phyloP scores from a whole-genome alignment of 2,329 filamentous ascomycete genomes.

The Penicillium decumbens region DNA sequence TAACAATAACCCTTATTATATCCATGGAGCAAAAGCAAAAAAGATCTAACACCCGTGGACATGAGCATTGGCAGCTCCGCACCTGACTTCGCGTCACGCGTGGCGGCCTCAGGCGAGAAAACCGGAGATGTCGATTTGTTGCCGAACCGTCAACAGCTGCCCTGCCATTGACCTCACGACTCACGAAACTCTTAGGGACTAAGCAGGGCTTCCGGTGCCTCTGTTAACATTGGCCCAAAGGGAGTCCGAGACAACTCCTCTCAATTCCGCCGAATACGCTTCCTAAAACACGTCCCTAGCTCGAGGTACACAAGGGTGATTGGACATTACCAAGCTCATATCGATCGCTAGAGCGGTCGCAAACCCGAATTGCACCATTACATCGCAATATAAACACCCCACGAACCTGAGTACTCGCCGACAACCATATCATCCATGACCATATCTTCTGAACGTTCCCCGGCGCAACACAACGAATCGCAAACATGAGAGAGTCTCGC shows the following conservation, averaged over 20 bases:
- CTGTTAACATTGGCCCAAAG: neutral
- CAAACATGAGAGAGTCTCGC: conserved; percentile 33
- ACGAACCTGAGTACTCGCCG: neutral
- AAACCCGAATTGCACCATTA: neutral
- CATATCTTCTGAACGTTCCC: neutral
- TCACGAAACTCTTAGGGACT: neutral
- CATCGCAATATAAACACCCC: neutral
- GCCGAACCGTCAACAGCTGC: conserved; percentile 20
- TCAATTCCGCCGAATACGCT: neutral
- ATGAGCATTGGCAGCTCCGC: conserved; percentile 1
- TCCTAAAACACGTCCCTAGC: neutral
- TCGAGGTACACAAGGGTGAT: conserved; percentile 4
- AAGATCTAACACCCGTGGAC: too few species aligned
- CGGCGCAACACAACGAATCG: neutral
- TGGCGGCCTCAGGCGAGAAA: conserved; percentile 28
- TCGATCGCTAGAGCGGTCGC: conserved; percentile 3
- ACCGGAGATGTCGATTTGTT: conserved; percentile 18
- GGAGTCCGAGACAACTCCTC: neutral
- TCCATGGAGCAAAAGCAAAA: neutral
- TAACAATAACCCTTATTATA: too few species aligned
- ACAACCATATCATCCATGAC: neutral
- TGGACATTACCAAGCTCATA: neutral
- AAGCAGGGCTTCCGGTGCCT: neutral
- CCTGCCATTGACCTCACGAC: conserved; percentile 1
- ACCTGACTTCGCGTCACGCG: conserved; percentile 33